Conservation (phyloP, 805 yeast genomes). For the Cyberlindnera sargentensis region DNA sequence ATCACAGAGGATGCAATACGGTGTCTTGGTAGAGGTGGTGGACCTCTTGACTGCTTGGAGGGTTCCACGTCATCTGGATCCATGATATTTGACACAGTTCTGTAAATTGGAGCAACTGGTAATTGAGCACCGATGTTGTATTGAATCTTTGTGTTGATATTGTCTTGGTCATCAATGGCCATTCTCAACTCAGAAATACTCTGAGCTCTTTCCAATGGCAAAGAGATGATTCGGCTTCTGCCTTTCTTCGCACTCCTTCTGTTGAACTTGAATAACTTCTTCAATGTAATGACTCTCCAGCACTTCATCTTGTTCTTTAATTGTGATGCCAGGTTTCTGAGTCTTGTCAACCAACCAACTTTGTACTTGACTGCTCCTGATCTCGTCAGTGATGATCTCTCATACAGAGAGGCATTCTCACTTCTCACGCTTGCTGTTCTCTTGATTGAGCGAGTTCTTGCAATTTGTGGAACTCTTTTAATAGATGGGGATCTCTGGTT, state of each 20-base stretch:
- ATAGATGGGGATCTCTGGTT: background rate
- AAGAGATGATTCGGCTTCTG: slow-evolving; percentile 11
- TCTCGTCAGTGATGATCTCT: slow-evolving; percentile 23
- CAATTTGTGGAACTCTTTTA: slow-evolving; percentile 5
- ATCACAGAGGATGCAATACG: slow-evolving; percentile 15
- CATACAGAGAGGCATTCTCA: slow-evolving; percentile 13
- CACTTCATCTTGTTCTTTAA: slow-evolving; percentile 21
- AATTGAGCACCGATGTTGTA: background rate
- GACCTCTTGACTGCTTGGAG: slow-evolving; percentile 4
- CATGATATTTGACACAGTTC: slow-evolving; percentile 1
- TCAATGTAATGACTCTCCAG: slow-evolving; percentile 24
- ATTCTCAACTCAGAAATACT: slow-evolving; percentile 22
- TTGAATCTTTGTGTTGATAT: slow-evolving; percentile 2
- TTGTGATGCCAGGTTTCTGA: slow-evolving; percentile 22
- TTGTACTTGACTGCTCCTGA: slow-evolving; percentile 31
- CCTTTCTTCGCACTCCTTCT: slow-evolving; percentile 3
- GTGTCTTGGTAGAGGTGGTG: slow-evolving; percentile 24
- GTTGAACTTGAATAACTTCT: slow-evolving; percentile 12
- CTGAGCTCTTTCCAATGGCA: slow-evolving; percentile 18
- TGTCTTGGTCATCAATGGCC: slow-evolving; percentile 19
- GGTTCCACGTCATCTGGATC: background rate
- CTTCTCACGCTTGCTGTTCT: slow-evolving; percentile 1
- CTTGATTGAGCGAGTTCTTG: background rate
- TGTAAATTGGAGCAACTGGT: slow-evolving; percentile 3
- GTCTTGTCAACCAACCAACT: slow-evolving; percentile 30